phyloP scores from a whole-genome alignment of 768 basidiomycete genomes.

The Crassisporium funariophilum region DNA sequence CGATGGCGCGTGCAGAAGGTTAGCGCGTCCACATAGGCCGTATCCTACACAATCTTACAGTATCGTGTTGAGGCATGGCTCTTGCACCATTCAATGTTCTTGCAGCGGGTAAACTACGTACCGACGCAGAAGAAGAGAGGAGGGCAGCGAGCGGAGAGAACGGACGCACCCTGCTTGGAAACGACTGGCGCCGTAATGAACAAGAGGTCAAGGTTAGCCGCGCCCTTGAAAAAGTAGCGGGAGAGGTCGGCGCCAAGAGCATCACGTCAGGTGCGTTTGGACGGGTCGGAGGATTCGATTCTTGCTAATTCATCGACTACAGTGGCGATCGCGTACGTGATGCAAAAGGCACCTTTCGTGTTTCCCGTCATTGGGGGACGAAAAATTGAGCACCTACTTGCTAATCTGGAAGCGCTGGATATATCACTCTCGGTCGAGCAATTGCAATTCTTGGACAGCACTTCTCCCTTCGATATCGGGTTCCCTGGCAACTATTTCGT shows the following conservation, averaged over 20 bases:
- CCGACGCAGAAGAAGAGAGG: constrained; percentile 40
- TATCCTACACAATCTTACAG: neutral
- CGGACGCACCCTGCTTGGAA: constrained; percentile 30
- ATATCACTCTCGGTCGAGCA: constrained; percentile 43
- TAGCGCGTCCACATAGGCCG: neutral
- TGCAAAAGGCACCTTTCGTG: constrained; percentile 54
- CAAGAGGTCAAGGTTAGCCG: constrained; percentile 40
- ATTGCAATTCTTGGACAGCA: constrained; percentile 42
- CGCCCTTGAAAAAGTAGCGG: constrained; percentile 50
- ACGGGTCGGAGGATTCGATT: neutral
- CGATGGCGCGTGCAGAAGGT: constrained; percentile 43
- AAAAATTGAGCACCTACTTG: constrained; percentile 49
- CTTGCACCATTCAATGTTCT: constrained; percentile 30
- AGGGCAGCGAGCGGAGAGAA: constrained; percentile 31
- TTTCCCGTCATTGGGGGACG: constrained; percentile 53
- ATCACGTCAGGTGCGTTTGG: constrained; percentile 42
- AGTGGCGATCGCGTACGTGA: constrained; percentile 54
- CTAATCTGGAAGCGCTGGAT: constrained; percentile 50
- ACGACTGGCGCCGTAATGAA: constrained; percentile 47
- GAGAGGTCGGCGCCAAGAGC: constrained; percentile 45
- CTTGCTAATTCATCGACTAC: neutral
- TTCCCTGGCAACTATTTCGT: constrained; percentile 38
- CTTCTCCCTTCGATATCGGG: constrained; percentile 44
- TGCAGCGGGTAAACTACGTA: constrained; percentile 47
- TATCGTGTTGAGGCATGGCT: constrained; percentile 28